Evolutionary conservation across 441 rosid species (phyloP).

Genomic region (Mallotus japonicus): DNA sequence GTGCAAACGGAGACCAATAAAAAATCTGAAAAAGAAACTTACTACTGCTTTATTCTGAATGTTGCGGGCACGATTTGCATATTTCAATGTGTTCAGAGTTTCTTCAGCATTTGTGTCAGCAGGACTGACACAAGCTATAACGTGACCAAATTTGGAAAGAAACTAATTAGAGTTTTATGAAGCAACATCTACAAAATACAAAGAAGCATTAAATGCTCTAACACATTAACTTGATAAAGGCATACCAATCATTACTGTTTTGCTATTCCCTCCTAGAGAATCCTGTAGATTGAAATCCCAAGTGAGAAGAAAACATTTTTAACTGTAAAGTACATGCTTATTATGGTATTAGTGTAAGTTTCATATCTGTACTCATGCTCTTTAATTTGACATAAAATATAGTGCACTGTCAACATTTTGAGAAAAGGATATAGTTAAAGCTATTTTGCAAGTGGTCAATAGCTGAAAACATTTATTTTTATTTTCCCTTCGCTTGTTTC

Average conservation of each 20-base stretch:
- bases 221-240: constrained; percentile 4
- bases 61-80: constrained; percentile 96
- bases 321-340: background rate
- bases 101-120: constrained; percentile 98
- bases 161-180: background rate
- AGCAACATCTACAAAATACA: background rate
- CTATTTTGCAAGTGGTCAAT: background rate
- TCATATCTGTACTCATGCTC: background rate
- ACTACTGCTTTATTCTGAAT: constrained; percentile 97
- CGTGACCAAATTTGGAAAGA: background rate
- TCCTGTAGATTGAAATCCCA: constrained; percentile 49
- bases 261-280: constrained; percentile 98
- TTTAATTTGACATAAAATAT: background rate
- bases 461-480: background rate
- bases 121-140: constrained; percentile 94
- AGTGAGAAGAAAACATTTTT: constrained; percentile 1
- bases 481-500: no score
- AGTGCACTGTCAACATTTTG: background rate
- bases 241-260: constrained; percentile 98
- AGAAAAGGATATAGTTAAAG: background rate
- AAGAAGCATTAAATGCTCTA: constrained; percentile 10
- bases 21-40: constrained; percentile 26
- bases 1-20: background rate
- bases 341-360: background rate
- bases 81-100: constrained; percentile 88